phyloP scores from a whole-genome alignment of 352 stramenopile species.

The Phytophthora agathidicida region DNA sequence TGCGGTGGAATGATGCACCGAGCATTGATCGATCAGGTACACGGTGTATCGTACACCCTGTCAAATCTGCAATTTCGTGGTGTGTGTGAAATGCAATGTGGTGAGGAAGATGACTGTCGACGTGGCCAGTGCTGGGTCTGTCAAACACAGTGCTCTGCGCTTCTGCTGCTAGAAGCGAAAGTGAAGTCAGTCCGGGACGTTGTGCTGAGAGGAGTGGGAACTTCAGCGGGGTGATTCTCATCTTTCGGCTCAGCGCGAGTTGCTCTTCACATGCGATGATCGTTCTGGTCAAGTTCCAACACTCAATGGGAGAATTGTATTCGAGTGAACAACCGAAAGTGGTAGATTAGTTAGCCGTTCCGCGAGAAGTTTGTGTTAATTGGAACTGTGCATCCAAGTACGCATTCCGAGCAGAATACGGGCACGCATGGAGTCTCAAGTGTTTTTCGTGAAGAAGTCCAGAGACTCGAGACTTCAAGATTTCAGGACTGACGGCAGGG shows the following conservation, averaged over 20 bases:
- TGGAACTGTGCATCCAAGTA: too few relatives aligned
- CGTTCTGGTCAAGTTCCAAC: too few relatives aligned
- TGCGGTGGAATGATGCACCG: slow-evolving; percentile 48
- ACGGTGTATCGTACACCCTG: slow-evolving; percentile 27
- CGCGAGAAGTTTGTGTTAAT: too few relatives aligned
- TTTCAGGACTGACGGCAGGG: too few relatives aligned
- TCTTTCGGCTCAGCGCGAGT: slow-evolving; percentile 5
- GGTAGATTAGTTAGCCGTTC: too few relatives aligned
- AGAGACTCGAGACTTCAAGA: too few relatives aligned
- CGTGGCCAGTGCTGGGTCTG: slow-evolving; percentile 31
- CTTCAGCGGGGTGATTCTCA: slow-evolving; percentile 10
- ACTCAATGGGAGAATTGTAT: background rate
- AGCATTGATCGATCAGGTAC: slow-evolving; percentile 27
- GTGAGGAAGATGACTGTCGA: slow-evolving; percentile 63
- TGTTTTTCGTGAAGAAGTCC: too few relatives aligned
- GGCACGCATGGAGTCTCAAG: too few relatives aligned
- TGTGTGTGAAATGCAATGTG: slow-evolving; percentile 57
- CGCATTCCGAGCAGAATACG: too few relatives aligned
- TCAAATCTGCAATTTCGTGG: slow-evolving; percentile 46
- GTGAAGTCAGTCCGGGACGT: slow-evolving; percentile 51
- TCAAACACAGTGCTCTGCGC: slow-evolving; percentile 40
- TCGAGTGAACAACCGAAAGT: too few relatives aligned
- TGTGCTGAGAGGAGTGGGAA: slow-evolving; percentile 22
- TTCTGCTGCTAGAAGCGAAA: slow-evolving; percentile 60
- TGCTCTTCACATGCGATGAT: background rate